These are phyloP conservation scores for Noccaea bulbosa DNA, from an alignment of 345 rosid genomes.

Conservation along the genomic window DNA sequence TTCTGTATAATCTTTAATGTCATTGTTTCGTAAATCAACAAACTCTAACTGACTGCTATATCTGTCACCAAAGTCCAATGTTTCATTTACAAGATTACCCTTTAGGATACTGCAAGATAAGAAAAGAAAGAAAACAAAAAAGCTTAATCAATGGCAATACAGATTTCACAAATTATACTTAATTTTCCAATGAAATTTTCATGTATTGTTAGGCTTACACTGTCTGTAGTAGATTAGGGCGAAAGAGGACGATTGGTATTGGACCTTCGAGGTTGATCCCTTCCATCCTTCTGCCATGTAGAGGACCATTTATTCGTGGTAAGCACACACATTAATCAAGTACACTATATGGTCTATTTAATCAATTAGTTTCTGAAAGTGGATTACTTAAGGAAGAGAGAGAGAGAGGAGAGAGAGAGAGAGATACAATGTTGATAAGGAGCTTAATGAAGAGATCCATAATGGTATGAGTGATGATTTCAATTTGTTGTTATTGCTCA, in stretches of 20 bases:
- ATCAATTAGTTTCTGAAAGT: too few relatives aligned
- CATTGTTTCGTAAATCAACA: slow-evolving; percentile 61
- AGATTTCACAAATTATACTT: not conserved
- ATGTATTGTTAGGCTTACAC: slow-evolving; percentile 53
- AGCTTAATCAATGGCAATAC: not conserved
- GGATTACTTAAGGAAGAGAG: too few relatives aligned
- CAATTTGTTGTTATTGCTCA: slow-evolving; percentile 79
- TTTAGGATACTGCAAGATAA: slow-evolving; percentile 48
- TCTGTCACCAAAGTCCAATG: slow-evolving; percentile 56
- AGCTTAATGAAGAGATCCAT: slow-evolving; percentile 54
- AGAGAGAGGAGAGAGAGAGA: slow-evolving; percentile 10
- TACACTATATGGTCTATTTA: too few relatives aligned
- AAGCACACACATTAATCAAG: too few relatives aligned
- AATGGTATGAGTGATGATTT: slow-evolving; percentile 50
- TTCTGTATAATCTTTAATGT: slow-evolving; percentile 38
- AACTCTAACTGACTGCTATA: slow-evolving; percentile 47
- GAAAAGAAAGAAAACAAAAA: too few relatives aligned
- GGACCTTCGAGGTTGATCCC: slow-evolving; percentile 50
- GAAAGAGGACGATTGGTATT: slow-evolving; percentile 61
- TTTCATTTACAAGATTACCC: slow-evolving; percentile 54
- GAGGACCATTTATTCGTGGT: not conserved
- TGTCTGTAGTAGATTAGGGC: slow-evolving; percentile 57
- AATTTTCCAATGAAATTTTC: not conserved
- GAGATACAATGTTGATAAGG: slow-evolving; percentile 71
- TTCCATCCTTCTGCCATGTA: slow-evolving; percentile 63